Evolutionary conservation across 306 rosid species (phyloP).

Genomic region (Prunus salicina): DNA sequence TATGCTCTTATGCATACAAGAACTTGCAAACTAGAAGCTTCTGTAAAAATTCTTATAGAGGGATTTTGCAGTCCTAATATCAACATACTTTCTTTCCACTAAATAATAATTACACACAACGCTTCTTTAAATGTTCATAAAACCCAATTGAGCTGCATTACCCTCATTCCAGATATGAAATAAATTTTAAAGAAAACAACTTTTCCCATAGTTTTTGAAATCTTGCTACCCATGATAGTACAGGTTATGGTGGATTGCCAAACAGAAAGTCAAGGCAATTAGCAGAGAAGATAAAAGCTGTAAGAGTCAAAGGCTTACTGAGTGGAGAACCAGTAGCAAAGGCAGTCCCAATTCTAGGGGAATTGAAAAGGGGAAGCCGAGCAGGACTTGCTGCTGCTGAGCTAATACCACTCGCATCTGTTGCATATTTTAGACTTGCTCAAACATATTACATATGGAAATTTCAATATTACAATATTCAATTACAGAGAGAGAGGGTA

Average conservation of each 20-base stretch:
- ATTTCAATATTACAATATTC: not conserved
- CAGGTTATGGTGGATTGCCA: no score
- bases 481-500: slow-evolving; percentile 15
- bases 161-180: not conserved
- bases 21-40: not conserved
- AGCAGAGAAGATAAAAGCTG: not conserved
- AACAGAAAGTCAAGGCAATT: not conserved
- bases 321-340: slow-evolving; percentile 71
- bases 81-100: no score
- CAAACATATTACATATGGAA: not conserved
- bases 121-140: not conserved
- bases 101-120: no score
- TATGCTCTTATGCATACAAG: not conserved
- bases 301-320: slow-evolving; percentile 32
- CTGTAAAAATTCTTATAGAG: not conserved
- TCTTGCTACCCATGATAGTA: not conserved
- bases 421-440: not conserved
- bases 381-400: slow-evolving; percentile 32
- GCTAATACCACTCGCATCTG: slow-evolving; percentile 51
- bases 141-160: not conserved
- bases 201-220: not conserved
- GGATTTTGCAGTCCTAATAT: not conserved
- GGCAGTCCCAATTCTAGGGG: slow-evolving; percentile 32
- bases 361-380: slow-evolving; percentile 31
- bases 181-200: not conserved